Base-by-base conservation (phyloP, 495 filamentous ascomycete genomes). In the Polyplosphaeria fusca region DNA sequence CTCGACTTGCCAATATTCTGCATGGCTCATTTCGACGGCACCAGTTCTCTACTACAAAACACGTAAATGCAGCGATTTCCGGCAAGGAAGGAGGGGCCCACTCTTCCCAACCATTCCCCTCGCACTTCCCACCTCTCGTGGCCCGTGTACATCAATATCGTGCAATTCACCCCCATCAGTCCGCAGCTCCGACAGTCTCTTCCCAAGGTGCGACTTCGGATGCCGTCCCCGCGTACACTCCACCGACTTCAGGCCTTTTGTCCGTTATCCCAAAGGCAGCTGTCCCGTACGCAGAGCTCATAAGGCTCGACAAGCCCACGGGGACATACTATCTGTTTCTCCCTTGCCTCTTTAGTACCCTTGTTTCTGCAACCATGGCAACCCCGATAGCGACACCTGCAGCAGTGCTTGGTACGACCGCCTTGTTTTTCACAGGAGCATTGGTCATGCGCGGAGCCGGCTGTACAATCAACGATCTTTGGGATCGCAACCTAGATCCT, bases 391-490 rank as follows among this genome's bases (percentile, higher is more conserved):
- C 87, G 1, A 58, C 80, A 0, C 79, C 84, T 0, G 56, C 74
- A 22, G 67, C 80, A 7, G 78, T 88, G 14, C 11, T 86, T 26
- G 71, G 77, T 41, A 94, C 88, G 1, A 78, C 78, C 1, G 72
- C 82, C 1, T 83, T 96, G 49, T 98, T 98, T 77, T 84, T 93
- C 68, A 73, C 80, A 7, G 93, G 93, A 37, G 91, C 93, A 1
- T 67, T 96, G 54, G 85, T 96, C 65, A 97, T 98, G 93, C 89
- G 93, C 47, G 91, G 93, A 25, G 93, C 93, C n/a, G 93, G 93
- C 14, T 98, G 93, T 72, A 86, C 93, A 27, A 93, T 98, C 74
- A 97, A 98, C 72, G 93, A 98, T 68, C 80, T 97, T 40, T 96
- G 89, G 91, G 93, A 97, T 73, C 84, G 89, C 60, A 86, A 95